These are phyloP conservation scores for Xylariaceae sp. DNA, from an alignment of 2,329 filamentous ascomycete genomes.

Conservation along the genomic window DNA sequence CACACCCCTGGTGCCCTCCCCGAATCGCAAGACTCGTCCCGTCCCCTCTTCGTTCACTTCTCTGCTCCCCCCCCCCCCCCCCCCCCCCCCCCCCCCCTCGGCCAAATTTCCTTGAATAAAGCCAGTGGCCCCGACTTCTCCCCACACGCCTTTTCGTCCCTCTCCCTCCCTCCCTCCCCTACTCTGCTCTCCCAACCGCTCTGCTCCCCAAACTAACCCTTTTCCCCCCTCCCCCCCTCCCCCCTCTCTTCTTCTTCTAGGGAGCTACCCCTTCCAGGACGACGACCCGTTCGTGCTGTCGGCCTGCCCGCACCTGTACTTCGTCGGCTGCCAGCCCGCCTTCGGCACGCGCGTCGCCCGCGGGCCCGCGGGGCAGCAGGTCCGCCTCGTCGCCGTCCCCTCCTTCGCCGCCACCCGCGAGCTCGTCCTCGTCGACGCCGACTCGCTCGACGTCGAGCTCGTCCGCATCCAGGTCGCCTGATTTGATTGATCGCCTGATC, in stretches of 20 bases:
- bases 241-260: no score
- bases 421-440: conserved; percentile 74
- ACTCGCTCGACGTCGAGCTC: conserved; percentile 71
- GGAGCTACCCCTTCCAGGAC: conserved; percentile 94
- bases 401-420: conserved; percentile 72
- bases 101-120: no score
- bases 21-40: no score
- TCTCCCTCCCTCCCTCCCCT: no score
- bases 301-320: conserved; percentile 81
- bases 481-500: no score
- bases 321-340: conserved; percentile 75
- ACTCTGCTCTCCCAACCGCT: no score
- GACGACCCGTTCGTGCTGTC: conserved; percentile 85
- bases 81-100: no score
- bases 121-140: no score
- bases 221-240: neutral
- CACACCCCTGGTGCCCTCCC: neutral
- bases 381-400: conserved; percentile 77
- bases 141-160: no score
- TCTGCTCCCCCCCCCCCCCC: no score
- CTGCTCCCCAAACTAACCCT: neutral
- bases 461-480: no score
- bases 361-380: conserved; percentile 58
- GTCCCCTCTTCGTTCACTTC: no score
- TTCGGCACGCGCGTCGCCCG: conserved; percentile 67